phyloP scores from a whole-genome alignment of 345 rosid genomes.

The Cardamine resedifolia region DNA sequence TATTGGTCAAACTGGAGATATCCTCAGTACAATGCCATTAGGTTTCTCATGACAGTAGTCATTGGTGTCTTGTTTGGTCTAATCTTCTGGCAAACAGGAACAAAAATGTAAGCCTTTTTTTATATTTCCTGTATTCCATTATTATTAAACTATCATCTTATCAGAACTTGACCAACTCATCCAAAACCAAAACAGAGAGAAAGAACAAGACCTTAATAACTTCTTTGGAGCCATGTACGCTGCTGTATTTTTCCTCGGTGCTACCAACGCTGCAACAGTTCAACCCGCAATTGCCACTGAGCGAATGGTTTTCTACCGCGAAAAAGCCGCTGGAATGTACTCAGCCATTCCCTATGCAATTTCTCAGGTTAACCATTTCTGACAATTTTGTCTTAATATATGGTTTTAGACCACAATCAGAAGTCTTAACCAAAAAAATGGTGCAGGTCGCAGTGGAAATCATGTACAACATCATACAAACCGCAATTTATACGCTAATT shows the following conservation, averaged over 20 bases:
- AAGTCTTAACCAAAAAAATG: background rate
- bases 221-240: conserved; percentile 77
- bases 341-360: conserved; percentile 80
- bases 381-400: background rate
- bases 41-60: conserved; percentile 58
- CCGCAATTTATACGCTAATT: conserved; percentile 48
- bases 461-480: conserved; percentile 58
- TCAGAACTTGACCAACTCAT: too few species aligned
- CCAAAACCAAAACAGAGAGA: conserved; percentile 40
- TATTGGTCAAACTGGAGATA: conserved; percentile 79
- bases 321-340: conserved; percentile 88
- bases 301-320: conserved; percentile 82
- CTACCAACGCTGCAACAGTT: conserved; percentile 58
- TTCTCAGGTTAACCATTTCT: conserved; percentile 52
- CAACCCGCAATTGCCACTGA: conserved; percentile 67
- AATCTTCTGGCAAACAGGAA: conserved; percentile 75
- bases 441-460: conserved; percentile 69
- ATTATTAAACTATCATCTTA: background rate
- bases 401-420: too few species aligned
- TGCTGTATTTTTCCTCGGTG: conserved; percentile 66
- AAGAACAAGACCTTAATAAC: conserved; percentile 60
- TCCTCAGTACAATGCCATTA: conserved; percentile 71
- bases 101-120: conserved; percentile 41
- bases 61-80: conserved; percentile 65
- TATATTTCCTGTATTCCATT: background rate